Evolutionary conservation across 2,329 filamentous ascomycete genomes (phyloP), one percentile per base, ranked within the genome.

Genomic region (Arthrobotrys pseudoclavata): DNA sequence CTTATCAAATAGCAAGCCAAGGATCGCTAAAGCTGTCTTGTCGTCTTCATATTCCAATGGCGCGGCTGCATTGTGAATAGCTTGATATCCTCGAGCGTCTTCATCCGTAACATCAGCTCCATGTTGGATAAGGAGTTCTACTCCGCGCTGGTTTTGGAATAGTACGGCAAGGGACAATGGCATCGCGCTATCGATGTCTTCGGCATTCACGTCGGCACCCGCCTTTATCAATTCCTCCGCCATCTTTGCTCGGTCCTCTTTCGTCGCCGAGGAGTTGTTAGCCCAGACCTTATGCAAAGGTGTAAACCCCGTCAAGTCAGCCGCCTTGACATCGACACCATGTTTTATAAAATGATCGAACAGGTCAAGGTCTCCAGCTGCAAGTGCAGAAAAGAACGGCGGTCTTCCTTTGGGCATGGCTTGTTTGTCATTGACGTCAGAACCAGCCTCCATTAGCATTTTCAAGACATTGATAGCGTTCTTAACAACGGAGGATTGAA

Each of bases 161-260:
- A 34, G 29, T 4, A 80, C 79, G 5, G 80, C 80, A 7, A 57
- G 55, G 12, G 70, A 76, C 15, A 81, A 55, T 18, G 74, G 74
- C 67, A 71, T 71, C 31, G 45, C 31, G 13, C 74, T 77, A 26
- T 77, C 67, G 64, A 68, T 55, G 74, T 81, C 61, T 55, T 80
- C 50, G 4, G 74, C 77, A 60, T 80, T 77, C 45, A 71, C 67
- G 9, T 71, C 62, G 3, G 66, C 71, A 3, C 76, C 79, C 2
- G 61, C 71, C 5, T 68, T 57, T 37, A 80, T 67, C n/a, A 76
- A 55, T 9, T 67, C 50, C n/a, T 69, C 61, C 1, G 64, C 72
- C 57, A 76, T 76, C n/a, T 40, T 52, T 22, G 60, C 60, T 24
- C 72, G 57, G 18, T 50, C 50, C 20, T 76, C 72, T 12, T 66